phyloP scores from a whole-genome alignment of 495 filamentous ascomycete genomes.

The Aspergillus carlsbadensis region DNA sequence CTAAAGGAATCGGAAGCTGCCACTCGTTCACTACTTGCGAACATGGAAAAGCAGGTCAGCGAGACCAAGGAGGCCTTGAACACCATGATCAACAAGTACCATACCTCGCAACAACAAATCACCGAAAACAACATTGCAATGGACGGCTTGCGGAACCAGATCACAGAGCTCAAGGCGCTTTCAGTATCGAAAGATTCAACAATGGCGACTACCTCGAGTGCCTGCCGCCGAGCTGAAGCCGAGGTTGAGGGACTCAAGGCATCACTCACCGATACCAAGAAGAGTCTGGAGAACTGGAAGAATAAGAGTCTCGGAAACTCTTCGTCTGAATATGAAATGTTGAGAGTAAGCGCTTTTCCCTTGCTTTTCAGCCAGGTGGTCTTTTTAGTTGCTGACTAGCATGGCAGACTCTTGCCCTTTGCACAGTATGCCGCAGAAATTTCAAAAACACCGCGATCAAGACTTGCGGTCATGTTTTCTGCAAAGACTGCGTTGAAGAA shows the following conservation, averaged over 20 bases:
- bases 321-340: slow-evolving; percentile 75
- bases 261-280: slow-evolving; percentile 71
- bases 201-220: slow-evolving; percentile 46
- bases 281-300: slow-evolving; percentile 78
- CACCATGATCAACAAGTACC: slow-evolving; percentile 63
- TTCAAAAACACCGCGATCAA: slow-evolving; percentile 94
- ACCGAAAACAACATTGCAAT: slow-evolving; percentile 64
- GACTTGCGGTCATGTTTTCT: slow-evolving; percentile 96
- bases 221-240: slow-evolving; percentile 68
- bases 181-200: slow-evolving; percentile 72
- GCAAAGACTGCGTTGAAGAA: slow-evolving; percentile 82
- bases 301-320: slow-evolving; percentile 75
- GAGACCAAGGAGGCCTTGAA: slow-evolving; percentile 75
- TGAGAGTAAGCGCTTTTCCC: slow-evolving; percentile 62
- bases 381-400: slow-evolving; percentile 33
- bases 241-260: slow-evolving; percentile 72
- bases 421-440: slow-evolving; percentile 82
- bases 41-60: slow-evolving; percentile 84
- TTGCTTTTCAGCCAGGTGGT: background rate
- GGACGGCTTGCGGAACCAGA: slow-evolving; percentile 74
- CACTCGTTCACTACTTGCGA: slow-evolving; percentile 62
- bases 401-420: slow-evolving; percentile 80
- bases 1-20: slow-evolving; percentile 81
- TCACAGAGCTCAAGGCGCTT: slow-evolving; percentile 68
- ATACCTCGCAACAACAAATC: slow-evolving; percentile 65